Evolutionary conservation across 2,329 filamentous ascomycete genomes (phyloP).

Genomic region (Talaromyces rugulosus): DNA sequence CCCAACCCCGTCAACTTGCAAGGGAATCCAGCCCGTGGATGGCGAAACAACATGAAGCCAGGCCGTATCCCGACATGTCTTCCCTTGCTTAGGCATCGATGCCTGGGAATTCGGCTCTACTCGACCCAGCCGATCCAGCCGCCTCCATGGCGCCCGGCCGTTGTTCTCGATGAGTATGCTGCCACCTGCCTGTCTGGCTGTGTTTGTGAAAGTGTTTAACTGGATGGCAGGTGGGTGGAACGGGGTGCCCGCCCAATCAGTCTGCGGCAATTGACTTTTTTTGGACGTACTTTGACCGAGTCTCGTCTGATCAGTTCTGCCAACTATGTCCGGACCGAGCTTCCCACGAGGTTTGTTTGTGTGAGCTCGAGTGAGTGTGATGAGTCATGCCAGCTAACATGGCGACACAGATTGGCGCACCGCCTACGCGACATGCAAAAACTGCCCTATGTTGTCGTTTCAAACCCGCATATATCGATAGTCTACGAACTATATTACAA

Average conservation of each 20-base stretch:
- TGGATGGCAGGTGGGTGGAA: constrained; percentile 71
- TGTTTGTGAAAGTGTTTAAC: neutral
- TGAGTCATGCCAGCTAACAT: neutral
- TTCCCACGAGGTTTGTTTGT: constrained; percentile 67
- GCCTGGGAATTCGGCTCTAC: constrained; percentile 21
- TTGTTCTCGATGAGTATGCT: constrained; percentile 56
- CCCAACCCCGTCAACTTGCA: constrained; percentile 1
- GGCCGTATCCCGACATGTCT: constrained; percentile 32
- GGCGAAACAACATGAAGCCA: constrained; percentile 32
- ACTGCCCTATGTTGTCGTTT: constrained; percentile 89
- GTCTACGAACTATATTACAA: constrained; percentile 97
- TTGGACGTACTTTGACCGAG: constrained; percentile 89
- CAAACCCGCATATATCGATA: constrained; percentile 88
- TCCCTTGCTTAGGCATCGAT: constrained; percentile 21
- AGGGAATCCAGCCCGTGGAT: constrained; percentile 20
- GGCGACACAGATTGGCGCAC: constrained; percentile 68
- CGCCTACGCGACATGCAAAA: constrained; percentile 96
- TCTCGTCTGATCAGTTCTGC: constrained; percentile 85
- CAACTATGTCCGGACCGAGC: constrained; percentile 94
- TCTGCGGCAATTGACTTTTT: constrained; percentile 93
- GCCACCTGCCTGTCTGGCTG: neutral
- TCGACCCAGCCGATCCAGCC: constrained; percentile 30
- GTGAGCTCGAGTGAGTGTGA: neutral
- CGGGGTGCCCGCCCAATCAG: constrained; percentile 93
- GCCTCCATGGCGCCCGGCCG: constrained; percentile 56